Evolutionary conservation across 495 filamentous ascomycete species (phyloP), one percentile per base, ranked within the genome.

Genomic region (Lepidopterella palustris): DNA sequence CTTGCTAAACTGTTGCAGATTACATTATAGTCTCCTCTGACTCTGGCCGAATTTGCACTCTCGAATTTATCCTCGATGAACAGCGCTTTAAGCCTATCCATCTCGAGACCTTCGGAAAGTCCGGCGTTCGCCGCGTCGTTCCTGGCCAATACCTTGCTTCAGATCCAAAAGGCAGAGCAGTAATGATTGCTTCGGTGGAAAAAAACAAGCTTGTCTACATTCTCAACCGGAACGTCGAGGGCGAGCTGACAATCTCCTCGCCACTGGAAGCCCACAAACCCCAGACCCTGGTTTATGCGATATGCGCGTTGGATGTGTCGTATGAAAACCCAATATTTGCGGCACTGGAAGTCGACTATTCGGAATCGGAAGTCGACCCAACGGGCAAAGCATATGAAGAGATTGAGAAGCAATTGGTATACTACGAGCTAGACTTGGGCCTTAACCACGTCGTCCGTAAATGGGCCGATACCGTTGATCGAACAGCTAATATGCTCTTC

Each of bases 121-220:
- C 92, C 11, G 95, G 93, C n/a, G 82, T 96, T 21, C 86, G 95
- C 31, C 83, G 95, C 55, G 92, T 97, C 15, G 82, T 99, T 61
- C 95, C 95, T 2, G 95, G 95, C 13, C 90, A 99, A 70, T 97
- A 93, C 69, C 79, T 99, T 20, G 93, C 91, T 1, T 87, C 87
- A 8, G 95, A 99, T 71, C 95, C 95, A 8, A 95, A 95, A 71
- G 95, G 95, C 39, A 82, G 95, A 73, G 95, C 95, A 32, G 96
- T 91, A 72, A 79, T 99, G 64, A 90, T 97, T 51, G 89, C 95
- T 5, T 90, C 90, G 8, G 80, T 93, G 58, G 95, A 99, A 74
- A 99, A 99, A 83, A 97, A 97, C 75, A 97, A 97, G 76, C 87
- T 99, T 65, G 95, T 97, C 69, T 99, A 97, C 74, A 92, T 97